Evolutionary conservation across 345 rosid species (phyloP), one percentile per base, ranked within the genome.

Genomic region (Eucalyptus pauciflora): DNA sequence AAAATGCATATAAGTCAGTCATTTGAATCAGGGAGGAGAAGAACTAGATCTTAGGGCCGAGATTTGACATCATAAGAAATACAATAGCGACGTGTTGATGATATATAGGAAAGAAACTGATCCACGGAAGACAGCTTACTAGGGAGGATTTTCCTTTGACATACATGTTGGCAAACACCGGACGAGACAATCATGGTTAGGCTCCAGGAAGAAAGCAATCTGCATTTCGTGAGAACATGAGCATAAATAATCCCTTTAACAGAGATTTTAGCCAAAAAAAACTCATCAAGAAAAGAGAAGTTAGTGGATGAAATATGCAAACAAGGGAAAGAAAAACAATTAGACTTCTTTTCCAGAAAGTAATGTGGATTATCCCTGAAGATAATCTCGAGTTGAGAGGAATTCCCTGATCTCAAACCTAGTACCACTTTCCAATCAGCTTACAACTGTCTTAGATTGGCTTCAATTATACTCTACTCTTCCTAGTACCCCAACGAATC

Each of bases 91-190:
- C 43, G 8, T 69, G 0, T 4, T 8, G 12, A 31, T 67, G 79
- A 67, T 67, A 67, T 7, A 67, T 67, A 16, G 4, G 79, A 69
- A 69, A 69, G 79, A 31, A 69, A 33, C 43, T 69, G 27, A 27
- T 60, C 15, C 13, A 27, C 29, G 8, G 18, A 85, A 48, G 27
- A 20, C 54, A 29, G 90, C 99, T 94, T 95, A 97, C 99, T 92
- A 95, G 60, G 99, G 96, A 90, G 95, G 94, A 58, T 94, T 93
- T 8, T 88, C 92, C 89, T 93, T 96, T 3, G 96, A 95, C 89
- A 92, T 94, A 96, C 99, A 96, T 50, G 98, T 94, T 16, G 98
- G 99, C 92, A 97, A 93, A 93, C 99, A 96, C 92, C 96, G 94
- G 3, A 97, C 96, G 12, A 97, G 91, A 91, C 99, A 96, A 7